Evolutionary conservation across 352 stramenopile species (phyloP).

Genomic region (Aphanomyces euteiches): DNA sequence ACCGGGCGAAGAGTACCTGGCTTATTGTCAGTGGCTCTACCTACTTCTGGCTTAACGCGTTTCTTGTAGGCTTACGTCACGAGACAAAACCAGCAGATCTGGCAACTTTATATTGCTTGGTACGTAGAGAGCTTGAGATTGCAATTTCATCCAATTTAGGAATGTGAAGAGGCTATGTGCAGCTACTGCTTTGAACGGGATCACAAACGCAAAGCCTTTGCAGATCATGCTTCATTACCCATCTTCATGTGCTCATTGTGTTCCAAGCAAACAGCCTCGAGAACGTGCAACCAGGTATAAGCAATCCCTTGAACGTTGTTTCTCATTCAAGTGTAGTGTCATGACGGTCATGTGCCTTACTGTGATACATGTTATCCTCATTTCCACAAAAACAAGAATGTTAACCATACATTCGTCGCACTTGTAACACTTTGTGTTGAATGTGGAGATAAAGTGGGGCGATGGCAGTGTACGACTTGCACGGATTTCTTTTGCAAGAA

Average conservation of each 20-base stretch:
- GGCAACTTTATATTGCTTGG: slow-evolving; percentile 20
- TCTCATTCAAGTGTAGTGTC: slow-evolving; percentile 1
- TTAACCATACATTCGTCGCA: slow-evolving; percentile 10
- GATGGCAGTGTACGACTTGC: slow-evolving; percentile 19
- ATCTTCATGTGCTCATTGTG: slow-evolving; percentile 18
- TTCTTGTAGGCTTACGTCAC: neutral
- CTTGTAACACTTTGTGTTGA: slow-evolving; percentile 21
- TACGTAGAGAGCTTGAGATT: neutral
- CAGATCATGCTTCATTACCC: neutral
- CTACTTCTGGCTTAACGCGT: neutral
- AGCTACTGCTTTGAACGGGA: slow-evolving; percentile 16
- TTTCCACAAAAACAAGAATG: slow-evolving; percentile 11
- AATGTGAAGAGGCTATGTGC: slow-evolving; percentile 26
- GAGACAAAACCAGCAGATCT: slow-evolving; percentile 9
- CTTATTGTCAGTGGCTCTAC: slow-evolving; percentile 12
- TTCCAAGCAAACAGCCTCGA: slow-evolving; percentile 22
- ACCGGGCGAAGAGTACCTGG: slow-evolving; percentile 26
- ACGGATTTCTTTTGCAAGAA: slow-evolving; percentile 30
- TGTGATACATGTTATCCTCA: slow-evolving; percentile 28
- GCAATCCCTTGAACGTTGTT: neutral
- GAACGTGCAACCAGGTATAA: slow-evolving; percentile 24
- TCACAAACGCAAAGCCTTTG: slow-evolving; percentile 22
- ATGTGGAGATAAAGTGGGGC: slow-evolving; percentile 17
- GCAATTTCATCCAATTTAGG: slow-evolving; percentile 17
- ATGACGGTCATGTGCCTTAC: slow-evolving; percentile 19